phyloP scores from a whole-genome alignment of 2,329 filamentous ascomycete genomes.

The Sclerotinia subarctica region DNA sequence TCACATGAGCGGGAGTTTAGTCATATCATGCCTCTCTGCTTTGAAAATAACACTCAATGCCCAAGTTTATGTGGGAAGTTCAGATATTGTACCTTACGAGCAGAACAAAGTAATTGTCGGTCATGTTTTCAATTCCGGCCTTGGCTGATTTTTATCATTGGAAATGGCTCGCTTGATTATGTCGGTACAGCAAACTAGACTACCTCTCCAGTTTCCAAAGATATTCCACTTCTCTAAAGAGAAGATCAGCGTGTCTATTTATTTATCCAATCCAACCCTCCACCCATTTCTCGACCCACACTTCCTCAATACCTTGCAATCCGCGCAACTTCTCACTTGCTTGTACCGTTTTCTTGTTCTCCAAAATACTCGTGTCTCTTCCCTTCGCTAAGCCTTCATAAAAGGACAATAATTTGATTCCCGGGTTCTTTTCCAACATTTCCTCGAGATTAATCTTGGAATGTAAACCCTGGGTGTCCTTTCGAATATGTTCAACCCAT shows the following conservation, averaged over 20 bases:
- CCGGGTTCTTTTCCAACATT: not conserved
- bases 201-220: not conserved
- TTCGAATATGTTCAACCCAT: conserved; percentile 4
- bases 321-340: not conserved
- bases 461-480: not conserved
- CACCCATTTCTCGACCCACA: not conserved
- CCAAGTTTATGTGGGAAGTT: too few species aligned
- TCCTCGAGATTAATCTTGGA: not conserved
- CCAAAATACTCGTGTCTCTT: not conserved
- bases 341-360: not conserved
- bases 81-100: too few species aligned
- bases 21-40: too few species aligned
- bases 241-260: not conserved
- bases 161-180: too few species aligned
- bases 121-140: too few species aligned
- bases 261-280: not conserved
- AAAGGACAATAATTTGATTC: not conserved
- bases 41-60: too few species aligned
- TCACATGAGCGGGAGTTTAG: too few species aligned
- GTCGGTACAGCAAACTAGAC: too few species aligned
- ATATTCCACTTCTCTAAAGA: not conserved
- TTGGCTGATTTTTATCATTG: too few species aligned
- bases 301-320: not conserved
- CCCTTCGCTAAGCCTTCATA: not conserved
- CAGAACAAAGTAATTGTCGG: too few species aligned